Evolutionary conservation across 75 land plant genomes (phyloP), one percentile per base, ranked within the genome.

Genomic region (Chamaecyparis obtusa): DNA sequence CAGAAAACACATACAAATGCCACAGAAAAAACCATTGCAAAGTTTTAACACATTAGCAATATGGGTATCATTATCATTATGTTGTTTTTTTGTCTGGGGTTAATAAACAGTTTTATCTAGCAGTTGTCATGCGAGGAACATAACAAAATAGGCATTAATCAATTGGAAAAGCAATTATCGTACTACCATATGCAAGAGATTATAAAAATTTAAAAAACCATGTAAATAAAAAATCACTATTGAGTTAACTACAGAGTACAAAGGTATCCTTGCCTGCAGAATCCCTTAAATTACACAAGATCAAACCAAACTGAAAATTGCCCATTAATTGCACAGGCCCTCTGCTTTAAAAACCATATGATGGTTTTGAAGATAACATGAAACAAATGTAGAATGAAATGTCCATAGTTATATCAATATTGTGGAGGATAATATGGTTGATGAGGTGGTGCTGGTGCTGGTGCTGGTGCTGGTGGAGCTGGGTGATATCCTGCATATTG

Each of bases 401-500:
- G 3, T 27, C 7, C 11, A 44, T 3, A 46, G 13, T 21, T 46
- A 19, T 24, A 13, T 80, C 27, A 84, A 84, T 33, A 51, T 43
- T 84, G 71, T 3, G 85, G 71, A 16, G 41, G 85, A 84, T 84
- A 84, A 64, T 64, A 64, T 6, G 69, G 1, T 6, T 64, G 69
- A 6, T 51, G 55, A 51, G 55, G 32, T 48, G 56, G 10, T n/a
- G 57, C 8, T 17, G 85, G n/a, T 10, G 32, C 67, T 51, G 85
- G 85, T 9, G 71, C 51, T 54, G 85, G 84, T 48, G 71, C 69
- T 4, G 67, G 85, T 51, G 85, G 85, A 19, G 39, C 51, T 33
- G 90, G 75, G 6, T 69, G 89, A 76, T 87, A 88, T 49, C 35
- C 83, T 11, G 89, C 89, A 75, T 89, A 89, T 76, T 87, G 92